phyloP scores from a whole-genome alignment of 768 basidiomycete genomes.

The Boletus sp. region DNA sequence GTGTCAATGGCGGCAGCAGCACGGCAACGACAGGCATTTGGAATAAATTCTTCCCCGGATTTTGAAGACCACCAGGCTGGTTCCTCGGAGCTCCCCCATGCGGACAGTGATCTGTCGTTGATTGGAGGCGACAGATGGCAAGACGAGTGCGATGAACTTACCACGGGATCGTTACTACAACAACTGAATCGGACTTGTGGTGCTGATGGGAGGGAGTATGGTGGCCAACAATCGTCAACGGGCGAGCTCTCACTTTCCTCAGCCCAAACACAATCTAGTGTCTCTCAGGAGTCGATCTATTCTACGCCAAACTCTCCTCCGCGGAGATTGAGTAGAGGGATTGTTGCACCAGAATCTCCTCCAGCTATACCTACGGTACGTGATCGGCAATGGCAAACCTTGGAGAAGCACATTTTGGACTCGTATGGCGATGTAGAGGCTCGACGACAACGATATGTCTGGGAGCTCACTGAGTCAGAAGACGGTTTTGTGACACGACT shows the following conservation, averaged over 20 bases:
- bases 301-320: conserved; percentile 15
- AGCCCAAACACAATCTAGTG: conserved; percentile 9
- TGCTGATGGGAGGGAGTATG: neutral
- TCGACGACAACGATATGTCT: conserved; percentile 62
- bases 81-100: conserved; percentile 26
- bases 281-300: conserved; percentile 28
- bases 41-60: conserved; percentile 43
- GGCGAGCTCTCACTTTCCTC: conserved; percentile 13
- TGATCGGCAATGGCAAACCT: conserved; percentile 22
- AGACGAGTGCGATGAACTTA: conserved; percentile 32
- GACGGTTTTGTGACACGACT: conserved; percentile 63
- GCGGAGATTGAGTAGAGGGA: conserved; percentile 8
- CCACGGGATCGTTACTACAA: conserved; percentile 30
- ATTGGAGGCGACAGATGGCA: conserved; percentile 40
- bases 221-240: conserved; percentile 1
- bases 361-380: conserved; percentile 5
- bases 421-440: conserved; percentile 50
- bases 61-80: neutral
- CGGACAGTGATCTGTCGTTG: conserved; percentile 49
- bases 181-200: conserved; percentile 4
- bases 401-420: conserved; percentile 19
- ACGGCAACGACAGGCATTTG: conserved; percentile 49
- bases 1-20: conserved; percentile 37
- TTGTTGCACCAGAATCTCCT: conserved; percentile 8
- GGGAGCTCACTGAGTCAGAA: conserved; percentile 69